phyloP scores from a whole-genome alignment of 2,329 filamentous ascomycete species.

The Endothia cerciana region DNA sequence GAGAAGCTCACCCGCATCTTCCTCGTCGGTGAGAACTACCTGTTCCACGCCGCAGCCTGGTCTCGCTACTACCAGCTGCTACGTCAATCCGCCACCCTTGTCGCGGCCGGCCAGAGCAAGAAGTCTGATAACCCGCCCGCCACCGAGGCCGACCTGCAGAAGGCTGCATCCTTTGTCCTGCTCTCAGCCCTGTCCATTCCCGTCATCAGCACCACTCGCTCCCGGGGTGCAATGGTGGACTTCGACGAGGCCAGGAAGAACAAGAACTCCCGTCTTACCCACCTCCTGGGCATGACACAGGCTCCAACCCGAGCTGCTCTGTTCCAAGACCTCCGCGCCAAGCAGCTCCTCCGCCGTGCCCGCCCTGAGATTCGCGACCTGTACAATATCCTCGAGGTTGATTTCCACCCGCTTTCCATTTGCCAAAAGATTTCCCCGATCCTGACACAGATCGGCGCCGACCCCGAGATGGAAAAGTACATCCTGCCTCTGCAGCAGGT shows the following conservation, averaged over 20 bases:
- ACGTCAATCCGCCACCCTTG: constrained; percentile 81
- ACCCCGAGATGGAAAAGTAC: constrained; percentile 97
- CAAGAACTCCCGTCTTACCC: constrained; percentile 97
- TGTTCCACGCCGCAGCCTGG: constrained; percentile 98
- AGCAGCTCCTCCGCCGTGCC: constrained; percentile 89
- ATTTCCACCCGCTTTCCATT: constrained; percentile 98
- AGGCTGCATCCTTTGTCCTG: constrained; percentile 93
- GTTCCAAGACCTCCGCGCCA: constrained; percentile 95
- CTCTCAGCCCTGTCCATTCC: constrained; percentile 96
- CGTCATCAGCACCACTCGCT: constrained; percentile 97
- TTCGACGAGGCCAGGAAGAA: constrained; percentile 97
- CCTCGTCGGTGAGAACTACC: constrained; percentile 98
- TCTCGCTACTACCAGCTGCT: constrained; percentile 96
- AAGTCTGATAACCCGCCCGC: constrained; percentile 95
- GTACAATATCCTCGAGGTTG: constrained; percentile 98
- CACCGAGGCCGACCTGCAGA: constrained; percentile 87
- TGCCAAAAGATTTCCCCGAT: constrained; percentile 99
- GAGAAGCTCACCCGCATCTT: constrained; percentile 99
- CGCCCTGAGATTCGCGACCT: constrained; percentile 94
- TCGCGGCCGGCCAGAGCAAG: constrained; percentile 82
- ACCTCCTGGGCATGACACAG: constrained; percentile 89
- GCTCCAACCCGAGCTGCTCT: constrained; percentile 86
- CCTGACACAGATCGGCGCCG: constrained; percentile 86
- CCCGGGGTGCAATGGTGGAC: constrained; percentile 92
- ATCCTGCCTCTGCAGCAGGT: constrained; percentile 95